Base-by-base conservation (phyloP, 2,329 filamentous ascomycete species). In the Calonectria ilicicola region DNA sequence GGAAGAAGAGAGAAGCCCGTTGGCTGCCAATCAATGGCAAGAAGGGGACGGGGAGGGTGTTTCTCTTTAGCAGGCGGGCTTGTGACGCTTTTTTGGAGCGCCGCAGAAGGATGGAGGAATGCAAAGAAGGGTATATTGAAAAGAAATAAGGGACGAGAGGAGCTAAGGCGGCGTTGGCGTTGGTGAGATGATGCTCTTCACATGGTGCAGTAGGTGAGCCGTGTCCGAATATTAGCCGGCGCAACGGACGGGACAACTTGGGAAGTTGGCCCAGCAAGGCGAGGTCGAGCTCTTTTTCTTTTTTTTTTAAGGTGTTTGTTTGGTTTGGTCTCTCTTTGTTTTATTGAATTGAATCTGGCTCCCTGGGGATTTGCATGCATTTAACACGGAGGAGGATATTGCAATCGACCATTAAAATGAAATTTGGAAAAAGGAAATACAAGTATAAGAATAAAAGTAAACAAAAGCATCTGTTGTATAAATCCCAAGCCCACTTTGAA, bases 221-320 rank as follows among this genome's bases (percentile, higher is more conserved):
- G 62, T 19, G 46, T 35, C 67, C 74, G 74, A 64, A 21, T 58
- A 74, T 76, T 74, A 76, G 46, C 74, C 74, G 72, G 74, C 72
- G 72, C 74, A 74, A 74, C 63, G 17, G 9, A 27, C n/a, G 3
- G 27, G 12, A 38, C 46, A 40, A 70, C 15, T 51, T 49, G 32
- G 23, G 23, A 49, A 26, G 15, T 32, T n/a, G 27, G 51, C 26
- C 21, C 29, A 9, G 21, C 49, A 35, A 56, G 17, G 49, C 26
- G 9, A 9, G 49, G 29, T 32, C n/a, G n/a, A n/a, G n/a, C n/a
- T 6, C 7, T 23, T 35, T 12, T n/a, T 8, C 5, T 8, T 6
- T 38, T 9, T 23, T 8, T 8, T 23, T 21, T 14, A n/a, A n/a
- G n/a, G n/a, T n/a, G n/a, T n/a, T n/a, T n/a, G n/a, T n/a, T n/a